A percentile compares a stretch with the other conserved stretches of the same genome.
Conservation (phyloP, 768 basidiomycete genomes). For the Pleurotus pulmonarius region DNA sequence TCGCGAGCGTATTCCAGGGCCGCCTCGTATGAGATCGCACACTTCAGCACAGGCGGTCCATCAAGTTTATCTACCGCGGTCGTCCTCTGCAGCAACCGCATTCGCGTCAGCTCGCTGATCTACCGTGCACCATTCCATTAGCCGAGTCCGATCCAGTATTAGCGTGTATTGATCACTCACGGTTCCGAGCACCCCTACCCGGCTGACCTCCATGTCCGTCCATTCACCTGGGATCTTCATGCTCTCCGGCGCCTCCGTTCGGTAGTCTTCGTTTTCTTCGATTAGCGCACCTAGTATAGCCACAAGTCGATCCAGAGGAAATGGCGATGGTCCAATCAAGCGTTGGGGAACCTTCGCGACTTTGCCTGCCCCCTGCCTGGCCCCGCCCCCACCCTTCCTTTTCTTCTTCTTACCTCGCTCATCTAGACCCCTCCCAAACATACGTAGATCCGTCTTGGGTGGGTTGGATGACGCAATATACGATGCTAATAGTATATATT, state of each 20-base stretch:
- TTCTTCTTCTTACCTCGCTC: slow-evolving; percentile 58
- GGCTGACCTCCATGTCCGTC: slow-evolving; percentile 68
- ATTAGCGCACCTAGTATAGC: slow-evolving; percentile 77
- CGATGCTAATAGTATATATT: slow-evolving; percentile 71
- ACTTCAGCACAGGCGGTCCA: slow-evolving; percentile 70
- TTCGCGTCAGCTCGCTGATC: slow-evolving; percentile 64
- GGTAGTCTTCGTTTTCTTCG: slow-evolving; percentile 65
- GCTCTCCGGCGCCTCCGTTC: slow-evolving; percentile 33
- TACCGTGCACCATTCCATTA: slow-evolving; percentile 21
- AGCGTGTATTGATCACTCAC: slow-evolving; percentile 35
- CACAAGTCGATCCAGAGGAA: slow-evolving; percentile 74
- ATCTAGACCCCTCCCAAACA: slow-evolving; percentile 75
- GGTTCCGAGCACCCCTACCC: slow-evolving; percentile 54
- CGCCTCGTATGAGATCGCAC: slow-evolving; percentile 60
- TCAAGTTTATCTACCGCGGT: slow-evolving; percentile 61
- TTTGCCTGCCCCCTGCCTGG: slow-evolving; percentile 32
- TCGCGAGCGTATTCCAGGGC: slow-evolving; percentile 55
- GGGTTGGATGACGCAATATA: slow-evolving; percentile 88
- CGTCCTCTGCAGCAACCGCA: slow-evolving; percentile 65
- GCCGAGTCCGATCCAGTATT: background rate
- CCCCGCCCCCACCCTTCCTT: slow-evolving; percentile 26
- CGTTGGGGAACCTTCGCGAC: slow-evolving; percentile 65
- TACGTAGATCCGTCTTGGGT: slow-evolving; percentile 68
- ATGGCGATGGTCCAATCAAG: slow-evolving; percentile 74
- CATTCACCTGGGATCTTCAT: slow-evolving; percentile 63